Conservation (phyloP, 208 protist genomes). For the Histomonas meleagridis region DNA sequence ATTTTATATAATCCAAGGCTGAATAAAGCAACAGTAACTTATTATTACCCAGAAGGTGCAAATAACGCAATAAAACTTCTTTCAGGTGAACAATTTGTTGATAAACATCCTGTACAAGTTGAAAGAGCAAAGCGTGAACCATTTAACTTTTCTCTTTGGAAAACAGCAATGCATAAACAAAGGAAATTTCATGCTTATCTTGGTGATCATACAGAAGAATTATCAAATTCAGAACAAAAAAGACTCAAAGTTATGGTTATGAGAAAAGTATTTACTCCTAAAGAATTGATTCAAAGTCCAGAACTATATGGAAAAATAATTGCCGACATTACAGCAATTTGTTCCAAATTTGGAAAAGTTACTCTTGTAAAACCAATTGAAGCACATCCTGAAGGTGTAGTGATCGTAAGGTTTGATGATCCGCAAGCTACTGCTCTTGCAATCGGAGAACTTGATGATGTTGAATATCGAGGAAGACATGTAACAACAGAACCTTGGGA, state of each 20-base stretch:
- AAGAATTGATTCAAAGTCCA: background rate
- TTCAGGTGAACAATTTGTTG: background rate
- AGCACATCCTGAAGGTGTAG: background rate
- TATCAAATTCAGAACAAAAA: background rate
- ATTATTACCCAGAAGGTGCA: background rate
- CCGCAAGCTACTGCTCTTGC: background rate
- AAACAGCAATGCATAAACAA: background rate
- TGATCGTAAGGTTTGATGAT: background rate
- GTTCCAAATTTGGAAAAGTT: background rate
- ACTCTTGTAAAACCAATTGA: constrained; percentile 34
- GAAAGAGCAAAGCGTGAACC: background rate
- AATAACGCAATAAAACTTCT: background rate
- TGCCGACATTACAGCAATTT: background rate
- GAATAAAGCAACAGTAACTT: constrained; percentile 11
- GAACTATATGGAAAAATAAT: constrained; percentile 21
- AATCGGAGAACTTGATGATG: background rate
- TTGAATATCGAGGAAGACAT: background rate
- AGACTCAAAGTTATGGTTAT: background rate
- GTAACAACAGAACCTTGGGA: background rate
- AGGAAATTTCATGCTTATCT: constrained; percentile 32
- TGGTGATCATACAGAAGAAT: constrained; percentile 14
- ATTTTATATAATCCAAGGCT: background rate
- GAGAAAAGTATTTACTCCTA: background rate
- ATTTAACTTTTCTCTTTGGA: background rate
- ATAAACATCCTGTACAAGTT: background rate